A percentile compares a stretch with the other conserved stretches of the same genome.
These are phyloP conservation scores for Paecilomyces sp. DNA, from an alignment of 2,329 filamentous ascomycete species.

Conservation along the genomic window DNA sequence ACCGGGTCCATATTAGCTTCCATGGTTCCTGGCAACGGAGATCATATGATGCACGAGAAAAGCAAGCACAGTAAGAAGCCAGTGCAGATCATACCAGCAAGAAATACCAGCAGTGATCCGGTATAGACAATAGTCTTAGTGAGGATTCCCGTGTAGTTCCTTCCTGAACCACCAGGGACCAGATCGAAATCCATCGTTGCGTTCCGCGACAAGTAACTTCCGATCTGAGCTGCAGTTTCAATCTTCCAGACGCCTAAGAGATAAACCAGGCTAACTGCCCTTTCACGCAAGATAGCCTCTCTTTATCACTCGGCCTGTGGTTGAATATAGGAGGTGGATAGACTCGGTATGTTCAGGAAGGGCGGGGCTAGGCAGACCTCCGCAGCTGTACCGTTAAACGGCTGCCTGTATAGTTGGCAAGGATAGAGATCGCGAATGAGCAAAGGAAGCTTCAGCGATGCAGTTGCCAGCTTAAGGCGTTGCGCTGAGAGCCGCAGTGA, in stretches of 20 bases:
- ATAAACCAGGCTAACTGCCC: neutral
- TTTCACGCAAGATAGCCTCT: too few species aligned
- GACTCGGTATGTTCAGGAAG: neutral
- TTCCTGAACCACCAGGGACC: slow-evolving; percentile 33
- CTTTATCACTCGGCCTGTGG: neutral
- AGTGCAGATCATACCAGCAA: slow-evolving; percentile 29
- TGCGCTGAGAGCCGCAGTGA: neutral
- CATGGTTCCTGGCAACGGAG: neutral
- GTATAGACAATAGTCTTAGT: slow-evolving; percentile 44
- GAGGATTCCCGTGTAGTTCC: slow-evolving; percentile 41
- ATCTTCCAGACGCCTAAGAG: neutral
- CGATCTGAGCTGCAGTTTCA: neutral
- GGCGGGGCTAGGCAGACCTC: neutral
- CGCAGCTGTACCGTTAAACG: neutral
- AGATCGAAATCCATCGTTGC: slow-evolving; percentile 36
- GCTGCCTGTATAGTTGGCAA: neutral
- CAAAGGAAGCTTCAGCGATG: neutral
- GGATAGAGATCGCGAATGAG: neutral
- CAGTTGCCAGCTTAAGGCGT: neutral
- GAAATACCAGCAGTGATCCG: slow-evolving; percentile 36
- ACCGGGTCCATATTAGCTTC: neutral
- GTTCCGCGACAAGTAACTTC: neutral
- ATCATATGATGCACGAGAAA: neutral
- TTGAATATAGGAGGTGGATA: neutral
- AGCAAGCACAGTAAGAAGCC: neutral